phyloP scores from a whole-genome alignment of 257 asterid species.

The Anisodus acutangulus region DNA sequence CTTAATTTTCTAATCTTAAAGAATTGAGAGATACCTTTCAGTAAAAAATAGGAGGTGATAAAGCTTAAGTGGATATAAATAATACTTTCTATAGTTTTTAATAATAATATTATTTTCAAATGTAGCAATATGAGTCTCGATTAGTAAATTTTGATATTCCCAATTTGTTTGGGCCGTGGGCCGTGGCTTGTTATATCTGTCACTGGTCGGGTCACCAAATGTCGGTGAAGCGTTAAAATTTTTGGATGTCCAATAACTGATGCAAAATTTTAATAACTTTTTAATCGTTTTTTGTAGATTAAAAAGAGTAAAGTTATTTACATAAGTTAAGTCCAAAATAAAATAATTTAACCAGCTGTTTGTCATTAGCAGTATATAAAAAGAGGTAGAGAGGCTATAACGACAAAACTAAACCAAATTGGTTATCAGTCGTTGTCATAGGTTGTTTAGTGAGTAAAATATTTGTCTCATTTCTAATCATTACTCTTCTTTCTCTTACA shows the following conservation, averaged over 20 bases:
- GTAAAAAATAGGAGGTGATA: background rate
- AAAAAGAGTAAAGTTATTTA: too few species aligned
- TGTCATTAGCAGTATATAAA: background rate
- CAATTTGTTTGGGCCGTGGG: background rate
- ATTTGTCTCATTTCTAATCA: background rate
- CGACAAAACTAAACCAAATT: background rate
- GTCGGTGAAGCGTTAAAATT: conserved; percentile 41
- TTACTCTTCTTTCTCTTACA: background rate
- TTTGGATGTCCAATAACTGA: conserved; percentile 20
- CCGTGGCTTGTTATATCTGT: background rate
- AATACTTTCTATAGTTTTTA: background rate
- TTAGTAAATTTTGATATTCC: background rate
- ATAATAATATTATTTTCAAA: too few species aligned
- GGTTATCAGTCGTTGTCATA: background rate
- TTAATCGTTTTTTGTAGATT: too few species aligned
- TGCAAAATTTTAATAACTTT: too few species aligned
- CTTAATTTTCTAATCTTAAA: background rate
- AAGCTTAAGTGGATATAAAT: background rate
- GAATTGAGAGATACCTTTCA: background rate
- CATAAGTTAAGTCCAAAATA: too few species aligned
- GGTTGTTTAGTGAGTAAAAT: background rate
- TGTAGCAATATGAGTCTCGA: too few species aligned
- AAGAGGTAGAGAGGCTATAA: background rate
- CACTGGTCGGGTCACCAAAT: background rate
- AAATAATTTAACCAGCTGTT: too few species aligned